A percentile compares a stretch with the other conserved stretches of the same genome.
Conservation (phyloP, 768 basidiomycete species). For the Russula sp. region DNA sequence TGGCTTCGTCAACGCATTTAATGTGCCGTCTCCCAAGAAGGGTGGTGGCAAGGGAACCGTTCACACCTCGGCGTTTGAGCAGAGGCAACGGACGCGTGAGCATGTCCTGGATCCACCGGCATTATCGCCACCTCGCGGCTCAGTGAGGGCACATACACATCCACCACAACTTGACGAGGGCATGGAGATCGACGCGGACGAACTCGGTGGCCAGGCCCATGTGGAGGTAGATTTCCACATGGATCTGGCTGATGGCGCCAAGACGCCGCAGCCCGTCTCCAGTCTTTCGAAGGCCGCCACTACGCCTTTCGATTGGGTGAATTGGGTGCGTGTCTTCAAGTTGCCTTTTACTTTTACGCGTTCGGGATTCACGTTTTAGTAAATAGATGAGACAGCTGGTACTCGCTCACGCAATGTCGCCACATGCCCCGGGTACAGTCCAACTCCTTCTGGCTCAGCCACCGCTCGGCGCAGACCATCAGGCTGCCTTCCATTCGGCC, state of each 20-base stretch:
- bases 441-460: constrained; percentile 17
- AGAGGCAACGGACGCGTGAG: constrained; percentile 8
- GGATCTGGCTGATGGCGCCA: background rate
- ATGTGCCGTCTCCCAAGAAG: background rate
- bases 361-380: background rate
- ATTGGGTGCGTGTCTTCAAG: constrained; percentile 12
- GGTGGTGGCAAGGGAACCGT: constrained; percentile 9
- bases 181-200: constrained; percentile 9
- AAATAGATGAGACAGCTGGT: constrained; percentile 18
- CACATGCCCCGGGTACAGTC: constrained; percentile 9
- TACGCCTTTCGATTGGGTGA: constrained; percentile 14
- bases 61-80: constrained; percentile 1
- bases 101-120: background rate
- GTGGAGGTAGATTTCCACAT: background rate
- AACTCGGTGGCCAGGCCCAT: background rate
- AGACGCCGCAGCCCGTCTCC: background rate
- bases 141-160: background rate
- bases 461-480: background rate
- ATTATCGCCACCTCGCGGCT: background rate
- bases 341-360: background rate
- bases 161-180: background rate
- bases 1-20: constrained; percentile 20
- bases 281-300: background rate
- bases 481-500: constrained; percentile 3
- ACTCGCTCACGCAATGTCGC: constrained; percentile 12